A percentile compares a stretch with the other conserved stretches of the same genome.
phyloP scores from a whole-genome alignment of 371 early-diverging fungal genomes.

The Apophysomyces variabilis region DNA sequence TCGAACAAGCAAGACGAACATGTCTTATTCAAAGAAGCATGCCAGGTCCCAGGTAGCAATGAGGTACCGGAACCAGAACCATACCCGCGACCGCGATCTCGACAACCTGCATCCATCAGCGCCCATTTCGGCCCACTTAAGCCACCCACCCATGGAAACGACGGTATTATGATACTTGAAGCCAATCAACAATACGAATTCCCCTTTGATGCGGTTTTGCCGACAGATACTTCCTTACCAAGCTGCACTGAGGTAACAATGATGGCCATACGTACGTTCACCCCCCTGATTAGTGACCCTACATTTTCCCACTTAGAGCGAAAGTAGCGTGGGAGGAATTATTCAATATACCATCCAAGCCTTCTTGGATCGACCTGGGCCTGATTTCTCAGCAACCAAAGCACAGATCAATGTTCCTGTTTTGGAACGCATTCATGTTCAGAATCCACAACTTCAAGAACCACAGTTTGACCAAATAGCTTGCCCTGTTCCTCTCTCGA shows the following conservation, averaged over 20 bases:
- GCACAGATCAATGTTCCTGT: conserved; percentile 17
- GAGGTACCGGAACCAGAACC: neutral
- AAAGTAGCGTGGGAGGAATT: conserved; percentile 20
- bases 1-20: conserved; percentile 18
- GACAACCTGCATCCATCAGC: neutral
- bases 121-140: neutral
- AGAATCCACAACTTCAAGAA: conserved; percentile 4
- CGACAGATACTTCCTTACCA: conserved; percentile 24
- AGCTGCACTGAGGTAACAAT: conserved; percentile 33
- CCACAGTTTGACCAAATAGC: conserved; percentile 13
- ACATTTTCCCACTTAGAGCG: conserved; percentile 15
- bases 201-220: conserved; percentile 26
- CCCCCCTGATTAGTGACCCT: neutral
- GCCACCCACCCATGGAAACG: neutral
- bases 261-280: neutral
- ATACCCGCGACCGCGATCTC: neutral
- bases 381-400: conserved; percentile 15
- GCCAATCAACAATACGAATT: conserved; percentile 23
- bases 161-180: conserved; percentile 15
- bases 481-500: neutral
- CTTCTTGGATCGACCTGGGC: conserved; percentile 15
- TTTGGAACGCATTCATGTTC: conserved; percentile 15
- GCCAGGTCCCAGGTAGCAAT: neutral
- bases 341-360: conserved; percentile 25
- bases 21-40: conserved; percentile 16